Base-by-base conservation (phyloP, 1,139 yeast genomes). In the Pichia sp. region DNA sequence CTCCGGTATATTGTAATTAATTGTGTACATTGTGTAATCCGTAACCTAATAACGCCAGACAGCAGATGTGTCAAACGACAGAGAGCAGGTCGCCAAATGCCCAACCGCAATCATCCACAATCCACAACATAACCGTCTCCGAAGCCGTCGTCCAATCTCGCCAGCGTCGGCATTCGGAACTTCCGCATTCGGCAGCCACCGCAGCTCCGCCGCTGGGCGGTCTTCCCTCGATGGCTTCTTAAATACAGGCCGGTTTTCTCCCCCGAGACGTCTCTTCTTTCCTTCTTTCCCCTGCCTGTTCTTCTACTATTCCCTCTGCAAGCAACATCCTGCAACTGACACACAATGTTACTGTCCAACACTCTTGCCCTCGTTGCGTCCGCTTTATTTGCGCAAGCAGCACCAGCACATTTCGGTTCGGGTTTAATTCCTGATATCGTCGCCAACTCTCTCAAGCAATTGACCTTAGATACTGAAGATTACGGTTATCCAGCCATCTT, bases 401-500 rank as follows among this genome's bases (percentile, higher is more conserved):
- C 49, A 21, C 49, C 43, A 2, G 43, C 43, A 11, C 43, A 15
- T 32, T 32, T 32, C 14, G 34, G 19, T 6, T 33, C 24, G 12
- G 33, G 34, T 11, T 12, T 38, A 24, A 17, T 47, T 17, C 30
- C 32, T 5, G 18, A 37, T 11, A 9, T 40, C 2, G 22, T 35
- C 2, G 19, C 34, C 4, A 9, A 31, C 30, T 35, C 38, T 21
- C 4, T 47, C 18, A 44, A 43, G n/a, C 39, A 44, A 38, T 15
- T 48, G 9, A 21, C 28, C 9, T 27, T 37, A 10, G 22, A 27
- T 32, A 21, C 17, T 28, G 14, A 32, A 7, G 27, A 21, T 10
- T 15, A 33, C 12, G 28, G 32, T 4, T n/a, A 12, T 9, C 51
- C 55, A 2, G 22, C 22, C 4, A 41, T 48, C 7, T 53, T 52